Evolutionary conservation across 2,329 filamentous ascomycete genomes (phyloP).

Genomic region (Sarocladiaceae sp.): DNA sequence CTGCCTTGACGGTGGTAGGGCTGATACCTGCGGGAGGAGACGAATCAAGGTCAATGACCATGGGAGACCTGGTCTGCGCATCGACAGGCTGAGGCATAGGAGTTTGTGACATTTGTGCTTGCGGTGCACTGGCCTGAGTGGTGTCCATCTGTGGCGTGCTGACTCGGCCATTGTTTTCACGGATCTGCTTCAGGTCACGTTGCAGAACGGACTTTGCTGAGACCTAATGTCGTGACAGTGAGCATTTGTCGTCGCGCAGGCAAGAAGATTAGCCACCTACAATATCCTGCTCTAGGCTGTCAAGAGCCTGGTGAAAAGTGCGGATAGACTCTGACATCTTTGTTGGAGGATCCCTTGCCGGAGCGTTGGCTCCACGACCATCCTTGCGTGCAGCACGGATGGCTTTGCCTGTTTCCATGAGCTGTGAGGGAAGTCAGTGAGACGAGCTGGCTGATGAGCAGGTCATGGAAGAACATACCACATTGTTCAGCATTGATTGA

Average conservation of each 20-base stretch:
- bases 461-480: slow-evolving; percentile 34
- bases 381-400: slow-evolving; percentile 43
- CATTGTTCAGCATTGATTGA: slow-evolving; percentile 48
- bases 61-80: slow-evolving; percentile 28
- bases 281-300: slow-evolving; percentile 52
- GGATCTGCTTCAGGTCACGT: slow-evolving; percentile 43
- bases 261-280: slow-evolving; percentile 35
- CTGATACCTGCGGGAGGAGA: slow-evolving; percentile 18
- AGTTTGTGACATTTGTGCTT: slow-evolving; percentile 14
- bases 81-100: slow-evolving; percentile 23
- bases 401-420: slow-evolving; percentile 54
- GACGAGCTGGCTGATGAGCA: slow-evolving; percentile 8
- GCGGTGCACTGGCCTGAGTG: slow-evolving; percentile 14
- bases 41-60: slow-evolving; percentile 30
- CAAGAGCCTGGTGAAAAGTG: slow-evolving; percentile 45
- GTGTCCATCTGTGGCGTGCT: slow-evolving; percentile 11
- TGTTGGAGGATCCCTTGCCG: slow-evolving; percentile 19
- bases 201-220: slow-evolving; percentile 48
- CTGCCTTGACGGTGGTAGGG: slow-evolving; percentile 6
- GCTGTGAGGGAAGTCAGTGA: slow-evolving; percentile 27
- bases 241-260: neutral
- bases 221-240: slow-evolving; percentile 14
- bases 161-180: slow-evolving; percentile 20
- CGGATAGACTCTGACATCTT: slow-evolving; percentile 42
- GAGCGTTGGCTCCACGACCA: slow-evolving; percentile 30